Evolutionary conservation across 768 basidiomycete species (phyloP).

Genomic region (Cystofilobasidium macerans): DNA sequence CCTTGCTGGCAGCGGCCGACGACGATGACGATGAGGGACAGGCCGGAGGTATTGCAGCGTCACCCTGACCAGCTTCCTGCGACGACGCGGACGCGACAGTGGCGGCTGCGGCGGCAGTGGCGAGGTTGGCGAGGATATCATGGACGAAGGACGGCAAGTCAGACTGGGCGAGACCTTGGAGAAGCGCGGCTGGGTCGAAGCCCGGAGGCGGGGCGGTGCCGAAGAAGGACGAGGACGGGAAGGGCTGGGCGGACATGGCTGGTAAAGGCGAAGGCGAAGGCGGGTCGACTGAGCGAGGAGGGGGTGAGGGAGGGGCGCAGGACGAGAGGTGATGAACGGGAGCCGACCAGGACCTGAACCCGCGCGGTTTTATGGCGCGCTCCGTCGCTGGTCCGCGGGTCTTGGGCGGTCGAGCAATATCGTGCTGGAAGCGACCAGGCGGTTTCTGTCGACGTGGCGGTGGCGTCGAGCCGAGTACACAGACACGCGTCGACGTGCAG

Average conservation of each 20-base stretch:
- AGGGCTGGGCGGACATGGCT: background rate
- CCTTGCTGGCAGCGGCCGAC: background rate
- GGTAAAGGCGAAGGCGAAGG: background rate
- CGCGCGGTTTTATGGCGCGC: no score
- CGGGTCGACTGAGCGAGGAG: background rate
- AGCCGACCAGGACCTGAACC: no score
- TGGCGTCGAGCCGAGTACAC: no score
- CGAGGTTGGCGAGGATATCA: background rate
- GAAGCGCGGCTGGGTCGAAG: background rate
- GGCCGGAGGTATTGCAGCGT: background rate
- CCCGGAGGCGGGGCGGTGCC: background rate
- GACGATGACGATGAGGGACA: background rate
- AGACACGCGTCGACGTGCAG: no score
- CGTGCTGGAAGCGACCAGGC: no score
- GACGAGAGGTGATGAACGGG: background rate
- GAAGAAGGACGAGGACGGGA: background rate
- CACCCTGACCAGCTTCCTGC: background rate
- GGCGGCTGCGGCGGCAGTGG: background rate
- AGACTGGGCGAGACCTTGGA: background rate
- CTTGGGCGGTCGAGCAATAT: no score
- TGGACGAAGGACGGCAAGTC: constrained; percentile 1
- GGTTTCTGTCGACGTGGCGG: no score
- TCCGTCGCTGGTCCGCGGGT: no score
- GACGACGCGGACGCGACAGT: no score
- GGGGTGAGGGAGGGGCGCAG: no score